phyloP scores from a whole-genome alignment of 768 basidiomycete genomes.

The Tulasnella sp. region DNA sequence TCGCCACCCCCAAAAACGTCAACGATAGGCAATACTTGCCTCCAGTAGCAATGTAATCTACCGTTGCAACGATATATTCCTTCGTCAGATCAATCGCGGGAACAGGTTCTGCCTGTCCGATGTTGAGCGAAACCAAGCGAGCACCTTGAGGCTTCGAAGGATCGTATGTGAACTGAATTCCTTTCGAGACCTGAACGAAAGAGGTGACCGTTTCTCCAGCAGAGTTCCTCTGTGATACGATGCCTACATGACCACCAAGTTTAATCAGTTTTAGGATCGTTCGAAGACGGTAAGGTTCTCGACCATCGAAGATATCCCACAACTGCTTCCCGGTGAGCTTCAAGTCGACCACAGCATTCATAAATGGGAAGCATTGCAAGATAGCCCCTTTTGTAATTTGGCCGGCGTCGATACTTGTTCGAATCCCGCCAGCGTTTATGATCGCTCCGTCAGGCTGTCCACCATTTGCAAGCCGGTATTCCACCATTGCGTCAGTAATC shows the following conservation, averaged over 20 bases:
- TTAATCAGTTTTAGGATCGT: not conserved
- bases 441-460: conserved; percentile 40
- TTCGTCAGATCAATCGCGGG: conserved; percentile 31
- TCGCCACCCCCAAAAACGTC: conserved; percentile 14
- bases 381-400: conserved; percentile 41
- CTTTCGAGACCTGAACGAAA: conserved; percentile 45
- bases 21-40: conserved; percentile 30
- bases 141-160: conserved; percentile 33
- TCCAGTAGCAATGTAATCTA: conserved; percentile 36
- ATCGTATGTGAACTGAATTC: conserved; percentile 36
- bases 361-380: conserved; percentile 47
- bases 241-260: conserved; percentile 7
- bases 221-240: conserved; percentile 16
- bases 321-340: conserved; percentile 43
- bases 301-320: conserved; percentile 47
- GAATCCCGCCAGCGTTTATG: conserved; percentile 47
- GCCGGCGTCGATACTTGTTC: conserved; percentile 43
- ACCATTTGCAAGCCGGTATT: conserved; percentile 37
- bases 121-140: conserved; percentile 34
- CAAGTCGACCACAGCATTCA: conserved; percentile 44
- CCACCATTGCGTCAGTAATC: conserved; percentile 46
- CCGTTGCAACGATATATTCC: conserved; percentile 34
- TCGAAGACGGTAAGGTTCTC: conserved; percentile 32
- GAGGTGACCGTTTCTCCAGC: conserved; percentile 39
- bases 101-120: conserved; percentile 26